Percentiles rank a stretch among this genome's conserved stretches.
Conservation (phyloP, 108 stramenopile species). For the Stephanodiscus triporus region DNA sequence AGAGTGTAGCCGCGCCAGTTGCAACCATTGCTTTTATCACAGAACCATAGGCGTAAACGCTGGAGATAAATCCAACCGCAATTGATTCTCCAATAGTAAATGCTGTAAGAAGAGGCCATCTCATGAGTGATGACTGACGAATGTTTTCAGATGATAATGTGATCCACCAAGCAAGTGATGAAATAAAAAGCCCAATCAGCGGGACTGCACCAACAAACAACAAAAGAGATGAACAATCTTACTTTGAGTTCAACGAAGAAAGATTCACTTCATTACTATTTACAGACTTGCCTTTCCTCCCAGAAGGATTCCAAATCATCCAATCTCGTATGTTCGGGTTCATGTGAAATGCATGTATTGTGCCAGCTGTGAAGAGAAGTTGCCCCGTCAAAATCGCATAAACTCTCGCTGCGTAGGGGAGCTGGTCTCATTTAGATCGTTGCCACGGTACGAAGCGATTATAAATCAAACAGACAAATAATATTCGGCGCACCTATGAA, state of each 20-base stretch:
- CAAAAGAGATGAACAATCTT: too few relatives aligned
- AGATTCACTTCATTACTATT: background rate
- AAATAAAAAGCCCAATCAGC: constrained; percentile 34
- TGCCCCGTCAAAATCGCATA: constrained; percentile 80
- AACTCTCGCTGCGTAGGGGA: constrained; percentile 55
- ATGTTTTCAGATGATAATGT: constrained; percentile 54
- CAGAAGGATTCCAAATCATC: constrained; percentile 43
- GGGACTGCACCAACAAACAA: constrained; percentile 29
- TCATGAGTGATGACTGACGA: constrained; percentile 64
- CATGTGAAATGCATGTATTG: constrained; percentile 63
- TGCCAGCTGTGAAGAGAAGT: constrained; percentile 67
- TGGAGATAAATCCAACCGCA: constrained; percentile 71
- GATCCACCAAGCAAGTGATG: constrained; percentile 63
- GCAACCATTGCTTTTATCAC: constrained; percentile 74
- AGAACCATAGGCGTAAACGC: constrained; percentile 66
- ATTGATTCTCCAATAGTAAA: constrained; percentile 85
- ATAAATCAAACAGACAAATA: background rate
- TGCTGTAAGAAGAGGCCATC: constrained; percentile 72
- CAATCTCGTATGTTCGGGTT: constrained; percentile 47
- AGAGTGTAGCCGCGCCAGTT: constrained; percentile 68
- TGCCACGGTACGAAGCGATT: background rate
- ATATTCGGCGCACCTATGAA: constrained; percentile 6
- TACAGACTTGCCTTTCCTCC: constrained; percentile 23
- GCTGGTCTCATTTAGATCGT: background rate
- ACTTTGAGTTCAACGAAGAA: background rate